A percentile compares a stretch with the other conserved stretches of the same genome.
Conservation (phyloP, 2,329 filamentous ascomycete species). For the Aspergillus sp. region DNA sequence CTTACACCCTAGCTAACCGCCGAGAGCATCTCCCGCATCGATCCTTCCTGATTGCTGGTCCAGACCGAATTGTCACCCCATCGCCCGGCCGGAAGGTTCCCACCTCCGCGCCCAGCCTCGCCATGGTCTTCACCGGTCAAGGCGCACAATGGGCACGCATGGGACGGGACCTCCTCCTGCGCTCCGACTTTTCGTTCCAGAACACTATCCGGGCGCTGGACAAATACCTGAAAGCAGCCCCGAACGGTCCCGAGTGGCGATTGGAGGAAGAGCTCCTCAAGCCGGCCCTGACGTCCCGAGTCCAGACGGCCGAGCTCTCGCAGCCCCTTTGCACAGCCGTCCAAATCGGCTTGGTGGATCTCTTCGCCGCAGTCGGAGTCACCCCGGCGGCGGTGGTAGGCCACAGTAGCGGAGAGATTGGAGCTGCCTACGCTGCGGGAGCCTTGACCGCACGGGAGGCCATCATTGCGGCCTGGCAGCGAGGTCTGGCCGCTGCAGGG, state of each 20-base stretch:
- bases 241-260: not conserved
- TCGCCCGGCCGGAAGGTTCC: not conserved
- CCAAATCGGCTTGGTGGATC: constrained; percentile 22
- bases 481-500: constrained; percentile 19
- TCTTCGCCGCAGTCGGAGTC: constrained; percentile 11
- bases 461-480: constrained; percentile 21
- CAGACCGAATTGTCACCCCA: not conserved
- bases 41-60: constrained; percentile 16
- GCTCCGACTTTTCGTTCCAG: not conserved
- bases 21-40: constrained; percentile 23
- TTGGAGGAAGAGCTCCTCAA: constrained; percentile 1
- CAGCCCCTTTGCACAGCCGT: constrained; percentile 26
- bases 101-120: constrained; percentile 4
- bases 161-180: constrained; percentile 15
- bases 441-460: constrained; percentile 13
- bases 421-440: constrained; percentile 22
- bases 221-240: not conserved
- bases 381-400: constrained; percentile 19
- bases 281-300: not conserved
- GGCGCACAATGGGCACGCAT: constrained; percentile 25
- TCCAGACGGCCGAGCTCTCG: constrained; percentile 10
- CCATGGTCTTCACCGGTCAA: constrained; percentile 26
- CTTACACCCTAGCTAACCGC: constrained; percentile 26
- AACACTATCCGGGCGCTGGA: constrained; percentile 9
- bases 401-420: constrained; percentile 26